A percentile compares a stretch with the other conserved stretches of the same genome.
Evolutionary conservation across 2,329 filamentous ascomycete genomes (phyloP).

Genomic region (Didymella segeticola): DNA sequence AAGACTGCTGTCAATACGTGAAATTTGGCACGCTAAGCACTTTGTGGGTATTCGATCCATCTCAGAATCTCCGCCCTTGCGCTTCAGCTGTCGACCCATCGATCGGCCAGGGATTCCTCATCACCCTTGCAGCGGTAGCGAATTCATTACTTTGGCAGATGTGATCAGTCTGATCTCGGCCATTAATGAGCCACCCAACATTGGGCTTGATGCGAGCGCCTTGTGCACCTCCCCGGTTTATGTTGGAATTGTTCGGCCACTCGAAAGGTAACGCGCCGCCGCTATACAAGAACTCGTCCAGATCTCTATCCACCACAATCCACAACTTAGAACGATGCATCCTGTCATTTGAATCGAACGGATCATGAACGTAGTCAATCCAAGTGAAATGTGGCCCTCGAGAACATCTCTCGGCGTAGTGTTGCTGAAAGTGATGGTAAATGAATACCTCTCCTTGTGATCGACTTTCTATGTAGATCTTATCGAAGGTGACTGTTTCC

Average conservation of each 20-base stretch:
- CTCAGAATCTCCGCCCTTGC: no score
- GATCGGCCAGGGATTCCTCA: slow-evolving; percentile 1
- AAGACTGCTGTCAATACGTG: no score
- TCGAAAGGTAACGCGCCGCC: neutral
- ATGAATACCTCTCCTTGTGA: neutral
- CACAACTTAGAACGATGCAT: neutral
- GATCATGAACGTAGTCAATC: neutral
- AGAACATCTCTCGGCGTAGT: neutral
- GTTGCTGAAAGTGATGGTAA: neutral
- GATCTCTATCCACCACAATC: neutral
- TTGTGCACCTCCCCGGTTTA: neutral
- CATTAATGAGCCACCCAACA: slow-evolving; percentile 7
- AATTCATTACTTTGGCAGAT: neutral
- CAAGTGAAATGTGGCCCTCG: neutral
- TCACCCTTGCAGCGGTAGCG: neutral
- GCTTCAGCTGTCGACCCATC: neutral
- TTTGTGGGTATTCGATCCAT: no score
- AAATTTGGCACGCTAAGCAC: no score
- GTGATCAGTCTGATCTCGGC: neutral
- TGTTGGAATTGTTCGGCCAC: no score
- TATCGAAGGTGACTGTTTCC: neutral
- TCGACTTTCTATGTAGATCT: neutral
- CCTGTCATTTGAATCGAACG: neutral
- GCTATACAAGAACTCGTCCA: slow-evolving; percentile 6
- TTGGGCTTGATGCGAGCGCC: neutral